These are phyloP conservation scores for Tulasnella calospora DNA, from an alignment of 768 basidiomycete genomes.

Conservation along the genomic window DNA sequence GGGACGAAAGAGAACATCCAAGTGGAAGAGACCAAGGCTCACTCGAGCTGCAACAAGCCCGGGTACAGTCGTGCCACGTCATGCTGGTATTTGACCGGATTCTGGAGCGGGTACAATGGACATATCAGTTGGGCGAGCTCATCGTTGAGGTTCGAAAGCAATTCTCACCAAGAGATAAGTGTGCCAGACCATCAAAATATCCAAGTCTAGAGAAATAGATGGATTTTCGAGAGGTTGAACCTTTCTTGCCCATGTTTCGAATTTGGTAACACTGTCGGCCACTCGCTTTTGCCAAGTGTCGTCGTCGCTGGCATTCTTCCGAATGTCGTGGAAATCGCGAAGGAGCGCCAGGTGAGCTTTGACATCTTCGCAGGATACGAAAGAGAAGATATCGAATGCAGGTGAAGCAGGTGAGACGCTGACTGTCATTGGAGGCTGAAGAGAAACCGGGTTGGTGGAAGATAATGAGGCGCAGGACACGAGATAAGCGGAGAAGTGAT, in stretches of 20 bases:
- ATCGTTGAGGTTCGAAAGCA: not conserved
- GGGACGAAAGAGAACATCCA: not conserved
- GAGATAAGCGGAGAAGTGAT: conserved; percentile 5
- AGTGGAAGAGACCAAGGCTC: not conserved
- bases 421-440: not conserved
- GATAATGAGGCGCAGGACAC: not conserved
- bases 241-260: conserved; percentile 1
- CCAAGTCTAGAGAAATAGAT: not conserved
- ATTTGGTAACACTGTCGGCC: not conserved
- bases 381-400: not conserved
- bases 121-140: no score
- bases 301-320: not conserved
- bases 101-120: conserved; percentile 1
- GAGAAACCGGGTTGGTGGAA: not conserved
- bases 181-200: conserved; percentile 25
- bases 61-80: not conserved
- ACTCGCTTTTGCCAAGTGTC: not conserved
- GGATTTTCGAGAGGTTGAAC: not conserved
- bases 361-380: conserved; percentile 3
- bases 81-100: conserved; percentile 18
- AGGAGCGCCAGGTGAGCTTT: conserved; percentile 13
- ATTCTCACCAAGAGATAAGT: conserved; percentile 24
- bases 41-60: conserved; percentile 5
- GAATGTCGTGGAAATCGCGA: not conserved
- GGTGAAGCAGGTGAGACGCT: not conserved